These are phyloP conservation scores for Lithohypha guttulata DNA, from an alignment of 2,329 filamentous ascomycete genomes.

Conservation along the genomic window DNA sequence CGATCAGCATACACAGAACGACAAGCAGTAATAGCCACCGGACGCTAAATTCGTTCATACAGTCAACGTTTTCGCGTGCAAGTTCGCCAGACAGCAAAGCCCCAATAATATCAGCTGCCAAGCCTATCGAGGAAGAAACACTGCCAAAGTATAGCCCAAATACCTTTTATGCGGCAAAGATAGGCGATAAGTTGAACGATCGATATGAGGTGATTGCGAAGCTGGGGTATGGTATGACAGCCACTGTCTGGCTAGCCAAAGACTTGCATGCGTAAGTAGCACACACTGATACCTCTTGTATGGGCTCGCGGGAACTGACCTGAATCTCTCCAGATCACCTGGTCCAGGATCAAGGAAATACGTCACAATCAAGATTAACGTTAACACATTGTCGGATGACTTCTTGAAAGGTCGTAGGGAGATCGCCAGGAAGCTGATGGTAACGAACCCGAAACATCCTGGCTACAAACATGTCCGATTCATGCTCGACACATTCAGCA, in stretches of 20 bases:
- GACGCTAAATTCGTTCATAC: constrained; percentile 1
- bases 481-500: constrained; percentile 27
- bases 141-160: constrained; percentile 27
- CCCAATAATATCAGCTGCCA: constrained; percentile 18
- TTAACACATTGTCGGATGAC: constrained; percentile 23
- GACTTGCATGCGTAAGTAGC: constrained; percentile 24
- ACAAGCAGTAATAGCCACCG: constrained; percentile 6
- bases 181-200: constrained; percentile 30
- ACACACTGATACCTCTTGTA: no score
- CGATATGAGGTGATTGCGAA: constrained; percentile 32
- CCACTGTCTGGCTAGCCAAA: constrained; percentile 36
- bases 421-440: constrained; percentile 27
- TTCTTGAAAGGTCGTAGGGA: constrained; percentile 20
- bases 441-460: constrained; percentile 25
- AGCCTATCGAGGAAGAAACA: constrained; percentile 31
- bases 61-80: neutral
- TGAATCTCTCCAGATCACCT: constrained; percentile 7
- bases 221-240: constrained; percentile 33
- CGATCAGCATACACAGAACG: constrained; percentile 1
- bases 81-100: constrained; percentile 16
- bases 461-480: constrained; percentile 28
- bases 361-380: constrained; percentile 28
- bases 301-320: no score
- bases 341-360: constrained; percentile 21
- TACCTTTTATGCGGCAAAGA: constrained; percentile 30